Base-by-base conservation (phyloP, 345 rosid species). In the Acer negundo region DNA sequence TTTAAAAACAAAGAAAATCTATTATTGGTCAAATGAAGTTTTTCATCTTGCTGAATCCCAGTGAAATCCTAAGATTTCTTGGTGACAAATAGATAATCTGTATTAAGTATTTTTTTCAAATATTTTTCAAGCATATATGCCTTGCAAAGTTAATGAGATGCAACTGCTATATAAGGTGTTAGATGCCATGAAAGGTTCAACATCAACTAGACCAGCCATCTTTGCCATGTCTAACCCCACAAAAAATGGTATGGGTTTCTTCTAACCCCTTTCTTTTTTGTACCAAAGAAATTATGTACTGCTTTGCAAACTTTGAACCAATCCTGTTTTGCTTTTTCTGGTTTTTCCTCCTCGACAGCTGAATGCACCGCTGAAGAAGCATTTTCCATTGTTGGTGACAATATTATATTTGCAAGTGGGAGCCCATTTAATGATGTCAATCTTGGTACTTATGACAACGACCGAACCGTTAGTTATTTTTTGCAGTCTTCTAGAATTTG, bases 161-260 rank as follows among this genome's bases (percentile, higher is more conserved):
- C 61, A 69, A 63, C 23, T 82, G 44, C 80, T 84, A 62, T 79
- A 74, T 77, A 76, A 96, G 99, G 99, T 94, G 68, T 84, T 96
- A 78, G 99, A 92, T 84, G 99, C 98, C 56, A 91, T 96, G 85
- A 96, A 86, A 87, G 85, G 86, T 82, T 96, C 99, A 56, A 94
- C 97, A 62, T 94, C 99, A 66, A 91, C 97, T 61, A 94, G 97
- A 80, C 98, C 98, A 76, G 99, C 99, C 79, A 87, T 96, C 75
- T 96, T 96, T 89, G 97, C 98, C 42, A 96, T 96, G 99, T 96
- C 99, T 81, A 96, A 96, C 80, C 99, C 98, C 38, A 94, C 98
- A 40, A 94, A 89, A 77, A 92, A 94, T 83, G 99, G 98, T 94
- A 84, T 10, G 74, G 26, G 63, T 62, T 67, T 55, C 53, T 64